Base-by-base conservation (phyloP, 2,329 filamentous ascomycete genomes). In the Aspergillus nomiae region DNA sequence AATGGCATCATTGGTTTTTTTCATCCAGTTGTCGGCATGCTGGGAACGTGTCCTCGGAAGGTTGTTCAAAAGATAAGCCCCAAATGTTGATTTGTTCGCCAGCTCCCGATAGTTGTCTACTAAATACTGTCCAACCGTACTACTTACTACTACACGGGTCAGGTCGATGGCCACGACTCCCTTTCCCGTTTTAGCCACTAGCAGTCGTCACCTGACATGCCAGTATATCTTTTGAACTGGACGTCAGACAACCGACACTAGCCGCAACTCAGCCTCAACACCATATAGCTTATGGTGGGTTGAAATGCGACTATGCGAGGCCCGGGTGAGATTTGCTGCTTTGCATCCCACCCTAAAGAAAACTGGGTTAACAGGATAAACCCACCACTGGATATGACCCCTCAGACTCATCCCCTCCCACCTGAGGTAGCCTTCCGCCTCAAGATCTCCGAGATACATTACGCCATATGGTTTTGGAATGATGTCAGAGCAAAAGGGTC, bases 61-160 rank as follows among this genome's bases (percentile, higher is more conserved):
- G 51, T 26, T 55, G 51, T 55, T 41, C 51, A 26, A 38, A 26
- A 55, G 51, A 38, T 55, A 55, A 55, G 51, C 51, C 51, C 51
- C 51, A 24, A 21, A 26, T 38, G 51, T 36, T 55, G 51, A 55
- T 55, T 55, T 32, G 51, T 55, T 38, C 12, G 21, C 12, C 24
- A 51, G 28, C 48, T 21, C 28, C 48, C 30, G 48, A 51, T 19
- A 28, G 28, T 51, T 32, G 48, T 51, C 48, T 32, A 51, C 26
- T 51, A 51, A 51, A 51, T 32, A n/a, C 48, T 51, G 19, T 51
- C 28, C 28, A 51, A 34, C 48, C 48, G 10, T 32, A 21, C 30
- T 28, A 16, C 26, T 28, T 32, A 32, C 30, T 28, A 16, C 2
- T 28, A 28, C 26, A 28, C 26, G 26, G 4, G n/a, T 16, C 4